Evolutionary conservation across 371 early-diverging fungal species (phyloP).

Genomic region (Mycotypha africana): DNA sequence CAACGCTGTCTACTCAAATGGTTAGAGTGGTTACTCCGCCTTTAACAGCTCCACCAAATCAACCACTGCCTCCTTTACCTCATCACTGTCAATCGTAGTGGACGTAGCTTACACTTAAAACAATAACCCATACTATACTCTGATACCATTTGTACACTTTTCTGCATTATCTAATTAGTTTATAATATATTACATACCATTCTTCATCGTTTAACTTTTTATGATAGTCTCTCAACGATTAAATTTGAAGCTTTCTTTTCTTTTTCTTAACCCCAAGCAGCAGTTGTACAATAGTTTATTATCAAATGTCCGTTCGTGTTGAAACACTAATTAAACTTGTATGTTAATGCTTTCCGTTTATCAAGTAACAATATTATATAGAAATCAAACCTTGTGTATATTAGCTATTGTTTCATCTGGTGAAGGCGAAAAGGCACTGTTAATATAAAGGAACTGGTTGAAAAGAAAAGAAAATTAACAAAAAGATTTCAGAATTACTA

Average conservation of each 20-base stretch:
- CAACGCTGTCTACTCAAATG: not conserved
- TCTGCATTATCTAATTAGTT: too few relatives aligned
- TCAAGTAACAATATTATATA: not conserved
- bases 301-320: slow-evolving; percentile 76
- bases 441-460: slow-evolving; percentile 84
- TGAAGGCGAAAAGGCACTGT: slow-evolving; percentile 90
- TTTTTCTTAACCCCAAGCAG: slow-evolving; percentile 80
- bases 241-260: too few relatives aligned
- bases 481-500: too few relatives aligned
- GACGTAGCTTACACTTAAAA: too few relatives aligned
- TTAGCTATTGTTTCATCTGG: slow-evolving; percentile 87
- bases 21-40: slow-evolving; percentile 11
- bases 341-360: not conserved
- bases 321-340: slow-evolving; percentile 55
- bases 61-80: slow-evolving; percentile 20
- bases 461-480: too few relatives aligned
- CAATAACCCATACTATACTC: too few relatives aligned
- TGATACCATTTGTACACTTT: too few relatives aligned
- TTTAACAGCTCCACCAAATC: slow-evolving; percentile 20
- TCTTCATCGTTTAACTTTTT: too few relatives aligned
- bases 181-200: not conserved
- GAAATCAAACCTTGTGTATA: slow-evolving; percentile 62
- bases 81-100: too few relatives aligned
- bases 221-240: too few relatives aligned
- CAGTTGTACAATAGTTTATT: slow-evolving; percentile 84